Evolutionary conservation across 768 basidiomycete genomes (phyloP).

Genomic region (Brasilioporus rufonigricans): DNA sequence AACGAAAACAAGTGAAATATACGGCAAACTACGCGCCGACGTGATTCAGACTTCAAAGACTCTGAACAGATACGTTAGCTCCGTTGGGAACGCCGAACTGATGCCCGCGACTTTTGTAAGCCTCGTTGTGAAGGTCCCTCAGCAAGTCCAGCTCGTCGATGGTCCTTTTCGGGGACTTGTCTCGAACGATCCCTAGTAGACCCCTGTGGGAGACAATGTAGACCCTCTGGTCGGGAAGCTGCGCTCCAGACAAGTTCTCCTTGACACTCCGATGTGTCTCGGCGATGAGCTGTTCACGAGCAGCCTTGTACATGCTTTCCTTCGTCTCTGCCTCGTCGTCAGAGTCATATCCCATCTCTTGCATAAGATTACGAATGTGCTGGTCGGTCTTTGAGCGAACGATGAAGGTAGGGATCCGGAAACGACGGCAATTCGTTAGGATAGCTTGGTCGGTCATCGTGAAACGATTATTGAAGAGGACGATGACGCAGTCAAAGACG

Average conservation of each 20-base stretch:
- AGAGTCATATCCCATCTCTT: slow-evolving; percentile 27
- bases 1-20: background rate
- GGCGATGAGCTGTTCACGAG: slow-evolving; percentile 27
- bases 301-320: slow-evolving; percentile 20
- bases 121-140: slow-evolving; percentile 21
- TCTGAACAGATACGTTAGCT: background rate
- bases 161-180: slow-evolving; percentile 17
- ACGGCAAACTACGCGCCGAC: background rate
- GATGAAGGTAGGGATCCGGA: slow-evolving; percentile 34
- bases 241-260: slow-evolving; percentile 22
- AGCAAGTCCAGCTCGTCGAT: slow-evolving; percentile 32
- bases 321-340: slow-evolving; percentile 17
- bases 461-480: slow-evolving; percentile 36
- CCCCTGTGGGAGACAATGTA: slow-evolving; percentile 28
- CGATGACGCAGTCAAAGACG: slow-evolving; percentile 36
- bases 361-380: too few species aligned
- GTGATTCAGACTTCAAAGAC: slow-evolving; percentile 7
- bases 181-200: slow-evolving; percentile 24
- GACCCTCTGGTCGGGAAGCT: slow-evolving; percentile 28
- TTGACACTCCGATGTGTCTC: slow-evolving; percentile 27
- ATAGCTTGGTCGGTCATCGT: slow-evolving; percentile 37
- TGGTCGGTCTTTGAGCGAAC: too few species aligned
- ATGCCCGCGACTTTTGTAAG: slow-evolving; percentile 5
- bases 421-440: slow-evolving; percentile 31
- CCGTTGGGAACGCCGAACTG: slow-evolving; percentile 8